A percentile compares a stretch with the other conserved stretches of the same genome.
These are phyloP conservation scores for Mycosarcoma mackinlayi DNA, from an alignment of 1,284 basidiomycete species.

Conservation along the genomic window DNA sequence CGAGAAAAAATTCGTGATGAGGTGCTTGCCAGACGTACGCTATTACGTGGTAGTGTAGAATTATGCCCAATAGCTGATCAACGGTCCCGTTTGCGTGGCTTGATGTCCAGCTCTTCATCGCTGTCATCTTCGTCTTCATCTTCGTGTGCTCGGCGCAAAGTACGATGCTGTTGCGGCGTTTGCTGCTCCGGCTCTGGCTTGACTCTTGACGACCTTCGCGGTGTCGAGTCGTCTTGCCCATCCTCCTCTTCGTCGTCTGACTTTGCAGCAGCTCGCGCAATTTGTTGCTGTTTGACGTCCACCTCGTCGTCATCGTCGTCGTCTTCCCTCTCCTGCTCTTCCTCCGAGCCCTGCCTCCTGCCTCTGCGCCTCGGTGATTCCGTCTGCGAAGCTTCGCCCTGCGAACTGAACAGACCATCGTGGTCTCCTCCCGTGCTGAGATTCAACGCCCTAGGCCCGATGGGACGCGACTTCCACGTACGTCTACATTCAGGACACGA, in stretches of 20 bases:
- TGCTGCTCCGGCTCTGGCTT: conserved; percentile 22
- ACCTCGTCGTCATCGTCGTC: conserved; percentile 9
- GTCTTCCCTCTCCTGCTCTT: conserved; percentile 58
- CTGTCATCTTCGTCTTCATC: conserved; percentile 2
- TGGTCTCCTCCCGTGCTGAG: conserved; percentile 1
- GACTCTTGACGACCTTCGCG: conserved; percentile 2
- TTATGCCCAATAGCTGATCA: neutral
- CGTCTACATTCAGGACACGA: conserved; percentile 17
- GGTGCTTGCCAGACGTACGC: no score
- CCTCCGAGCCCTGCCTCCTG: conserved; percentile 50
- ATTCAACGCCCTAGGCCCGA: conserved; percentile 33
- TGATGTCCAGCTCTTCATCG: conserved; percentile 23
- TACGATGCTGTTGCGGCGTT: neutral
- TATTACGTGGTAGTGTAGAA: no score
- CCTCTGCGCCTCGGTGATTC: conserved; percentile 8
- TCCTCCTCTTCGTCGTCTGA: conserved; percentile 5
- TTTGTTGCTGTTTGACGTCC: neutral
- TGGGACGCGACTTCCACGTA: conserved; percentile 35
- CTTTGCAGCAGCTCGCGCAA: neutral
- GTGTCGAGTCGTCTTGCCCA: conserved; percentile 3
- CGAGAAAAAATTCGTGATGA: no score
- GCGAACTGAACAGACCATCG: conserved; percentile 12
- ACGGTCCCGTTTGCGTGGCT: conserved; percentile 21
- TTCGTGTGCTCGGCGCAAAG: neutral
- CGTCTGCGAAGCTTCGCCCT: conserved; percentile 8